Evolutionary conservation across 2,329 filamentous ascomycete species (phyloP), one percentile per base, ranked within the genome.

Genomic region (Drechmeria coniospora): DNA sequence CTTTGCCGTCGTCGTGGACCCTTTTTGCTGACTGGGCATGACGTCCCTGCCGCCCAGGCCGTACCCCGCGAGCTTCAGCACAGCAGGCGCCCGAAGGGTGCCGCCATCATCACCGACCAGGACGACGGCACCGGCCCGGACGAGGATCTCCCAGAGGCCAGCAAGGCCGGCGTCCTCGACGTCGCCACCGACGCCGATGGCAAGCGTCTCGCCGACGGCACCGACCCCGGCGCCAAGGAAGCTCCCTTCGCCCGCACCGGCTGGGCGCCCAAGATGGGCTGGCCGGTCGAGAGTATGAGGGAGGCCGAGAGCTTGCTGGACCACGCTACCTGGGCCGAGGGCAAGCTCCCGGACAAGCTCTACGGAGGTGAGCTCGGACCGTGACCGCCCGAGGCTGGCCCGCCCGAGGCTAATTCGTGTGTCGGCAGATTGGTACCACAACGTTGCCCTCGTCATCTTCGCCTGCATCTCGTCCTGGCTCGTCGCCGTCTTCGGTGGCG

Each of bases 381-480:
- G 20, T 11, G 21, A 4, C 11, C 12, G 12, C 17, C 18, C 10
- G 15, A 9, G 13, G 5, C 18, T 11, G 8, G 12, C 18, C 11
- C 14, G 11, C 15, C 24, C 10, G 8, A 17, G 9, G 12, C n/a
- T n/a, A n/a, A 21, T 30, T 25, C 24, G n/a, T 26, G 37, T 41
- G 15, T 42, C 31, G 14, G n/a, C 27, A 82, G 84, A 95, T 51
- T 98, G 90, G 90, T 98, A 95, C 53, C 86, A 98, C 54, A 98
- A 98, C 52, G 75, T 86, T 3, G 90, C 65, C n/a, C 61, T 98
- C 35, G 94, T 98, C 47, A 65, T 87, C 39, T 94, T 98, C 47
- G 83, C 87, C 28, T 94, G 84, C 48, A 61, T 98, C 28, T 63
- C 72, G 17, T 93, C 87, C 14, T 98, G 87, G 86, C 65, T 93